Evolutionary conservation across 257 asterid species (phyloP).

Genomic region (Eustoma russellianum): DNA sequence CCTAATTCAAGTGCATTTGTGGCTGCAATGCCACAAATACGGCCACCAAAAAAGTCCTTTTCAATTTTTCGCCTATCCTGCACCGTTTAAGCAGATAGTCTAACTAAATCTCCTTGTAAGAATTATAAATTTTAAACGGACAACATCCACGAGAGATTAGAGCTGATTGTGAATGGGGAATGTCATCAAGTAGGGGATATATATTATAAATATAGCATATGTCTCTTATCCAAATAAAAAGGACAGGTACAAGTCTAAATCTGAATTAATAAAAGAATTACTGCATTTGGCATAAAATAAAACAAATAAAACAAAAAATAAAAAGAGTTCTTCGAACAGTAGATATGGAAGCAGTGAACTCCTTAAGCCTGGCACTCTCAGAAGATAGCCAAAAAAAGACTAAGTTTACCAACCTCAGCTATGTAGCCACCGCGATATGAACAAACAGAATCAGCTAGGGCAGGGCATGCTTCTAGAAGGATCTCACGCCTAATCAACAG

Average conservation of each 20-base stretch:
- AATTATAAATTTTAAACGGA: too few relatives aligned
- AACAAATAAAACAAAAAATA: too few relatives aligned
- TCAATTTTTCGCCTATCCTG: slow-evolving; percentile 95
- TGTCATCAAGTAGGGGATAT: too few relatives aligned
- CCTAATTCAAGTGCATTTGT: slow-evolving; percentile 98
- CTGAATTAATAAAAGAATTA: too few relatives aligned
- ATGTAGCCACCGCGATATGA: slow-evolving; percentile 85
- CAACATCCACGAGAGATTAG: too few relatives aligned
- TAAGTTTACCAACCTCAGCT: slow-evolving; percentile 64
- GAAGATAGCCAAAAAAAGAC: slow-evolving; percentile 6
- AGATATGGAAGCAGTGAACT: background rate
- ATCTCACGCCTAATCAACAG: slow-evolving; percentile 66
- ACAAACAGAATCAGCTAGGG: slow-evolving; percentile 48
- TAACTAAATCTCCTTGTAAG: too few relatives aligned
- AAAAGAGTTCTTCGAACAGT: background rate
- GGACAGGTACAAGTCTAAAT: too few relatives aligned
- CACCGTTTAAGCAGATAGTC: slow-evolving; percentile 9
- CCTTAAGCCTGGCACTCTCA: background rate
- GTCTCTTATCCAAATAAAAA: too few relatives aligned
- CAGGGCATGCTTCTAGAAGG: slow-evolving; percentile 69
- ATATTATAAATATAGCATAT: too few relatives aligned
- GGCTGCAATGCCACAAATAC: slow-evolving; percentile 80
- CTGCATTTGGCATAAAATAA: too few relatives aligned
- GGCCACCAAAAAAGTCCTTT: slow-evolving; percentile 64
- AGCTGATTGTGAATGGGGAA: too few relatives aligned